Percentiles rank a stretch among this genome's conserved stretches.
phyloP scores from a whole-genome alignment of 2,329 filamentous ascomycete genomes.

The Colletotrichum sp. region DNA sequence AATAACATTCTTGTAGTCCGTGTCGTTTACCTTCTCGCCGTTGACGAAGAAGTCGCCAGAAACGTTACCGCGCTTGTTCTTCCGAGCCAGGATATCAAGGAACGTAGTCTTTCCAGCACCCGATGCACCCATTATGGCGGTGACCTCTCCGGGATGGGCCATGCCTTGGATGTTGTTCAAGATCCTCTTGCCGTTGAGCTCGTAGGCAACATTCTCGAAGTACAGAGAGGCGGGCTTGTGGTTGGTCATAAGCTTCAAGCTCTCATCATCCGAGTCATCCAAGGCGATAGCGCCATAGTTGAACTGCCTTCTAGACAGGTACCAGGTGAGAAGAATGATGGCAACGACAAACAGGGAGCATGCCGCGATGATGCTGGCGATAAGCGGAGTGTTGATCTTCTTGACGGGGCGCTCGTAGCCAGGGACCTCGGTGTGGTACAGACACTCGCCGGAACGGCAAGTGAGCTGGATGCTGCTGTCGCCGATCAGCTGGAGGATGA shows the following conservation, averaged over 20 bases:
- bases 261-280: slow-evolving; percentile 90
- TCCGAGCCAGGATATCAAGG: slow-evolving; percentile 91
- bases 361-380: slow-evolving; percentile 89
- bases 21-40: slow-evolving; percentile 84
- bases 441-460: slow-evolving; percentile 88
- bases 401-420: slow-evolving; percentile 90
- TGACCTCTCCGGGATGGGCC: slow-evolving; percentile 93
- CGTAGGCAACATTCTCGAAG: slow-evolving; percentile 88
- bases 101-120: slow-evolving; percentile 98
- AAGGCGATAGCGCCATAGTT: slow-evolving; percentile 78
- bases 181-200: slow-evolving; percentile 87
- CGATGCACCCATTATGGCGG: slow-evolving; percentile 97
- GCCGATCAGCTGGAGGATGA: slow-evolving; percentile 89
- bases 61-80: slow-evolving; percentile 88
- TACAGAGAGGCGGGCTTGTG: slow-evolving; percentile 90
- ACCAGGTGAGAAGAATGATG: slow-evolving; percentile 84
- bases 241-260: slow-evolving; percentile 82
- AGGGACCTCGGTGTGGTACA: slow-evolving; percentile 91
- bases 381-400: slow-evolving; percentile 95
- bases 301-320: slow-evolving; percentile 77
- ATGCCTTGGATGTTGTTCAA: slow-evolving; percentile 80
- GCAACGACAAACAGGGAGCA: slow-evolving; percentile 88
- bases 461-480: slow-evolving; percentile 86
- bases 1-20: slow-evolving; percentile 88
- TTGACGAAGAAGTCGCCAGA: slow-evolving; percentile 90